Conservation (phyloP, 2,329 filamentous ascomycete species). For the Diaporthe sp. region DNA sequence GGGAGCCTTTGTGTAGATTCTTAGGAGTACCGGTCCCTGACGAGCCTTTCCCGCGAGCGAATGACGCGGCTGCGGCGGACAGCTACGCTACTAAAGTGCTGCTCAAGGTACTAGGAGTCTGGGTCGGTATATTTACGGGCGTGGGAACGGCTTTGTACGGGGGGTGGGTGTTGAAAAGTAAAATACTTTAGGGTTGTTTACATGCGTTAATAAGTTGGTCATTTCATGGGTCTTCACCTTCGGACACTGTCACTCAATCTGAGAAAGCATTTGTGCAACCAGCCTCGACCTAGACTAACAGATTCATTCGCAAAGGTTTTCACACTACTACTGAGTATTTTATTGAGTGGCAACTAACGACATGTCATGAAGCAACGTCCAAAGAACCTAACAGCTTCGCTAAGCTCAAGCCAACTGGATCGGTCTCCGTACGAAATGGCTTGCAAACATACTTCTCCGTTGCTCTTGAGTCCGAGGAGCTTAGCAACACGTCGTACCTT, state of each 20-base stretch:
- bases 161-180: not conserved
- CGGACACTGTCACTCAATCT: too few species aligned
- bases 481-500: not conserved
- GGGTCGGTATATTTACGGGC: conserved; percentile 26
- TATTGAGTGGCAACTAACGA: too few species aligned
- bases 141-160: not conserved
- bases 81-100: conserved; percentile 43
- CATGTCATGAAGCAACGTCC: too few species aligned
- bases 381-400: too few species aligned
- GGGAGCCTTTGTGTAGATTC: conserved; percentile 29
- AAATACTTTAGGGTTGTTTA: not conserved
- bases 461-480: not conserved
- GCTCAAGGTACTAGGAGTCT: conserved; percentile 41
- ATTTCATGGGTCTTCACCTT: not conserved
- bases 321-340: too few species aligned
- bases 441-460: not conserved
- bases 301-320: too few species aligned
- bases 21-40: conserved; percentile 18
- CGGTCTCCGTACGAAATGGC: not conserved
- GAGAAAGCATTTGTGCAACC: too few species aligned
- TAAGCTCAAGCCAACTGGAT: too few species aligned
- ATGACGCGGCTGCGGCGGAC: conserved; percentile 47
- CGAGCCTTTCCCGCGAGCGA: conserved; percentile 44
- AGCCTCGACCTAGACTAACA: too few species aligned
- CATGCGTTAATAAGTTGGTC: not conserved